A percentile compares a stretch with the other conserved stretches of the same genome.
Conservation (phyloP, 2,329 filamentous ascomycete species). For the Paraphaeosphaeria sporulosa region DNA sequence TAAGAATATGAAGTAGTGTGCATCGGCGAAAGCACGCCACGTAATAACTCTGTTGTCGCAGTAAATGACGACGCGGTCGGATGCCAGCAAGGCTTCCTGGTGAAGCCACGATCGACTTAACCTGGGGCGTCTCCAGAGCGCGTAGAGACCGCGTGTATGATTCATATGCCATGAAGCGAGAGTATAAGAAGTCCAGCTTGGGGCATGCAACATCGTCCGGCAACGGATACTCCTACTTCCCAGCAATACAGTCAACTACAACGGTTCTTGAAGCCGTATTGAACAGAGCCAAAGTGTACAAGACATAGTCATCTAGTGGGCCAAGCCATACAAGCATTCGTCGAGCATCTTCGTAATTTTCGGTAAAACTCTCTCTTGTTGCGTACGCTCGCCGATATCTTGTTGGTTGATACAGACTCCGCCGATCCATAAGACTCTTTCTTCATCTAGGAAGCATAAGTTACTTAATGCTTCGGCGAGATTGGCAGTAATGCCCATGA, state of each 20-base stretch:
- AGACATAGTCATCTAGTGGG: background rate
- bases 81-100: background rate
- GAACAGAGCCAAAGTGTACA: background rate
- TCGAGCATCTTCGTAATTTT: background rate
- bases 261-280: background rate
- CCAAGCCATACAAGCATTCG: conserved; percentile 4
- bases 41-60: conserved; percentile 2
- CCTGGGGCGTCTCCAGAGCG: background rate
- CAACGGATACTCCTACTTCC: background rate
- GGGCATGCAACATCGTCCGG: background rate
- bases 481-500: background rate
- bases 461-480: background rate
- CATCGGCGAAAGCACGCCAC: background rate
- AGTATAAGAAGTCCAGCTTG: background rate
- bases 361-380: background rate
- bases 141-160: background rate
- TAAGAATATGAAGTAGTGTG: background rate
- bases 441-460: background rate
- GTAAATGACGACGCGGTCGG: background rate
- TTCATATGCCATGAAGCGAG: background rate
- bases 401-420: conserved; percentile 3
- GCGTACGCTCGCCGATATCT: conserved; percentile 3
- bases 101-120: conserved; percentile 2
- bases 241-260: background rate
- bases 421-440: conserved; percentile 6